Percentiles rank a stretch among this genome's conserved stretches.
Conservation (phyloP, 108 stramenopile species). For the Pseudonitzschia delicatissima region DNA sequence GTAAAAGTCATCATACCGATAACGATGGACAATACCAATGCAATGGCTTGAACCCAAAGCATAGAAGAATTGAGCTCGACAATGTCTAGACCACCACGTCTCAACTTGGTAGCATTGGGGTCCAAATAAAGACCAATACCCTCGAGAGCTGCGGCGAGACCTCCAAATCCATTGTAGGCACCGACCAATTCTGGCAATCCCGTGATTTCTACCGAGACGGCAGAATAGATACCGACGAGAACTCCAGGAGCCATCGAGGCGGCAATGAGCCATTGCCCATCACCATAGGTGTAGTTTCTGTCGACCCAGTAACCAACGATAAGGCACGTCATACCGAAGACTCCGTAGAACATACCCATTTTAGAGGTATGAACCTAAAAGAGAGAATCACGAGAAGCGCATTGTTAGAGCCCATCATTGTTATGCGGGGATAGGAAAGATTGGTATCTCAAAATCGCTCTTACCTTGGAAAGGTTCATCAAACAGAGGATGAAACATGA, state of each 20-base stretch:
- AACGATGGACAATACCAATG: constrained; percentile 40
- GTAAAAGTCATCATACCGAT: constrained; percentile 91
- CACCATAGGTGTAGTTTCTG: constrained; percentile 46
- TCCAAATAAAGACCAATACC: constrained; percentile 54
- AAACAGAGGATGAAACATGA: constrained; percentile 59
- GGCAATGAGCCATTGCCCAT: constrained; percentile 53
- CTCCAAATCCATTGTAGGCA: constrained; percentile 59
- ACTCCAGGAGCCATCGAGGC: constrained; percentile 53
- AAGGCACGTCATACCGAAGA: constrained; percentile 44
- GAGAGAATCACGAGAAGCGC: neutral
- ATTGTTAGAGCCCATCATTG: neutral
- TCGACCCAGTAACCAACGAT: constrained; percentile 53
- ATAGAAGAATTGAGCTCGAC: constrained; percentile 38
- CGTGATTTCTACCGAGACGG: constrained; percentile 45
- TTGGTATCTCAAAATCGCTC: neutral
- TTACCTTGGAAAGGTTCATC: constrained; percentile 48
- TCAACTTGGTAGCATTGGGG: constrained; percentile 34
- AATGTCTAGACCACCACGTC: constrained; percentile 35
- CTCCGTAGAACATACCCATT: constrained; percentile 62
- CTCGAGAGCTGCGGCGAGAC: constrained; percentile 48
- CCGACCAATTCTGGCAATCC: constrained; percentile 58
- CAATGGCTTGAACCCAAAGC: constrained; percentile 65
- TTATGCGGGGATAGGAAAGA: neutral
- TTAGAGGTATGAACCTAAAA: constrained; percentile 42
- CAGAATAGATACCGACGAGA: constrained; percentile 34